phyloP scores from a whole-genome alignment of 164 flowering plant species.

The Vitis rotundifolia region DNA sequence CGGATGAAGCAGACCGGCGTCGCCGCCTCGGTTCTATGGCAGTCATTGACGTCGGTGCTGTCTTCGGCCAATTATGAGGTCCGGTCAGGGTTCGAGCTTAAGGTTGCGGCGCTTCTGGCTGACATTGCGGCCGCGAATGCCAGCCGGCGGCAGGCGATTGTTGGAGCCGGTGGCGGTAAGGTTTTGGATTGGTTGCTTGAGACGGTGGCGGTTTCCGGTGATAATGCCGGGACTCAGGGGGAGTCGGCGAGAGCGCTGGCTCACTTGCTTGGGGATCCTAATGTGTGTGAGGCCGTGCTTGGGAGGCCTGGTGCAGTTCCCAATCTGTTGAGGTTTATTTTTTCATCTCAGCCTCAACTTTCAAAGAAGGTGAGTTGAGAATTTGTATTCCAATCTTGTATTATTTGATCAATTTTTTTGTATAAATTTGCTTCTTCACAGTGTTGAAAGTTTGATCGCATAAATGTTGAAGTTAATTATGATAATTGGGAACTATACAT shows the following conservation, averaged over 20 bases:
- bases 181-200: constrained; percentile 95
- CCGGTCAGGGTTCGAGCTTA: constrained; percentile 76
- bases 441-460: too few relatives aligned
- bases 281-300: constrained; percentile 63
- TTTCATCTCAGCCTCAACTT: constrained; percentile 71
- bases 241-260: constrained; percentile 95
- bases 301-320: constrained; percentile 88
- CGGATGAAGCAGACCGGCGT: constrained; percentile 71
- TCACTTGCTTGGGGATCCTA: constrained; percentile 76
- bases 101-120: constrained; percentile 87
- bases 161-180: constrained; percentile 87
- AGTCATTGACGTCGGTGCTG: constrained; percentile 79
- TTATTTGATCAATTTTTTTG: not conserved
- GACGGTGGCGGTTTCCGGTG: constrained; percentile 54
- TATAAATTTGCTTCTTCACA: too few relatives aligned
- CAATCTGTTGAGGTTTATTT: constrained; percentile 75
- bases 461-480: too few relatives aligned
- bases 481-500: too few relatives aligned
- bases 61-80: constrained; percentile 88
- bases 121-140: constrained; percentile 85
- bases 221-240: constrained; percentile 63
- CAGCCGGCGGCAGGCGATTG: constrained; percentile 73
- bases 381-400: not conserved
- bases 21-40: constrained; percentile 84
- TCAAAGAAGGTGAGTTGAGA: constrained; percentile 52